These are phyloP conservation scores for Ceriops tagal DNA, from an alignment of 345 rosid species.

Conservation along the genomic window DNA sequence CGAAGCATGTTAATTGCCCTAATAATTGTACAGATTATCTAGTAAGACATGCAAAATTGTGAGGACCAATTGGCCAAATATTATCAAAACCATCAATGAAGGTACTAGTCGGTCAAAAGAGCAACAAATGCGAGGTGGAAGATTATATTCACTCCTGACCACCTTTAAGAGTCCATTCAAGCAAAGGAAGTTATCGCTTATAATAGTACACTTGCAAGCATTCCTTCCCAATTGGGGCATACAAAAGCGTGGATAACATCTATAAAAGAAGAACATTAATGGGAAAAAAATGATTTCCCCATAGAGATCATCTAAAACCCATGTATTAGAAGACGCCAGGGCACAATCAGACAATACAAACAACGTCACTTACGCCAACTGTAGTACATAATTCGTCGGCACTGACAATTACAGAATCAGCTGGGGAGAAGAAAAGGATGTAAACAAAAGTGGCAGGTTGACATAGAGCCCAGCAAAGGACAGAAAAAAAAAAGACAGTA, in stretches of 20 bases:
- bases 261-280: background rate
- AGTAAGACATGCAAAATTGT: background rate
- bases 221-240: no score
- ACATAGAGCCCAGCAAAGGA: conserved; percentile 13
- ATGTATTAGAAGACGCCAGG: background rate
- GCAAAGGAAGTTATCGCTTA: background rate
- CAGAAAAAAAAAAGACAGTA: background rate
- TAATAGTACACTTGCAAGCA: background rate
- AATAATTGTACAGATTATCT: no score
- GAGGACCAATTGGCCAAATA: background rate
- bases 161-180: background rate
- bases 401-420: background rate
- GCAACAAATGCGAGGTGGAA: background rate
- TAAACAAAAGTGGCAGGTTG: conserved; percentile 25
- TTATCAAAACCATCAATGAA: background rate
- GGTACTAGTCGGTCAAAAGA: background rate
- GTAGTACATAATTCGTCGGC: conserved; percentile 11
- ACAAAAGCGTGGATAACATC: background rate
- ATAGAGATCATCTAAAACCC: conserved; percentile 4
- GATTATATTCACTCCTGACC: background rate
- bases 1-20: no score
- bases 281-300: conserved; percentile 6
- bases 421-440: conserved; percentile 5
- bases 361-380: background rate
- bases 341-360: conserved; percentile 9